Conservation (phyloP, 495 filamentous ascomycete genomes). For the Pseudomonodictys pantanalensis region DNA sequence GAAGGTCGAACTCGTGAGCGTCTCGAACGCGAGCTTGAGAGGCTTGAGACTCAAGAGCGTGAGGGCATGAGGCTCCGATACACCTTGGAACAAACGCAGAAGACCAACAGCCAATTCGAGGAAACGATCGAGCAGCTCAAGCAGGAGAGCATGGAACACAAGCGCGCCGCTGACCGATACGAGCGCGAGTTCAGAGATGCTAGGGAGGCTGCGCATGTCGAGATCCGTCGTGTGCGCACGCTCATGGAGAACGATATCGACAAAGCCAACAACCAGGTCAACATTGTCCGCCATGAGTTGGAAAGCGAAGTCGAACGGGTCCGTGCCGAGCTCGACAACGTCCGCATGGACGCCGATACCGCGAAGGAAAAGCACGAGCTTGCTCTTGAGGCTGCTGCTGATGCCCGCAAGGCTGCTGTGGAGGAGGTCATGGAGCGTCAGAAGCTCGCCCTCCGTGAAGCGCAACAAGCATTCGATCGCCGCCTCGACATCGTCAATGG, state of each 20-base stretch:
- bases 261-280: slow-evolving; percentile 75
- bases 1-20: slow-evolving; percentile 75
- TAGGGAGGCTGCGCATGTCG: slow-evolving; percentile 67
- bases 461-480: slow-evolving; percentile 67
- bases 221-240: slow-evolving; percentile 72
- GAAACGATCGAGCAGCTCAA: slow-evolving; percentile 61
- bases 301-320: slow-evolving; percentile 69
- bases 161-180: slow-evolving; percentile 59
- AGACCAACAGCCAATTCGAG: slow-evolving; percentile 60
- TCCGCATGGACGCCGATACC: slow-evolving; percentile 70
- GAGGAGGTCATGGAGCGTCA: slow-evolving; percentile 58
- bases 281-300: slow-evolving; percentile 71
- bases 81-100: slow-evolving; percentile 52
- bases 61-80: slow-evolving; percentile 60
- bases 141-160: slow-evolving; percentile 64
- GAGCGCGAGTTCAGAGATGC: slow-evolving; percentile 82
- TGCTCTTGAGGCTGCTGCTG: slow-evolving; percentile 70
- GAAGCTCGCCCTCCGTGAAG: slow-evolving; percentile 63
- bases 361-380: slow-evolving; percentile 69
- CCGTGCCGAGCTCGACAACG: slow-evolving; percentile 66
- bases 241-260: slow-evolving; percentile 80
- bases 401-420: slow-evolving; percentile 52
- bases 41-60: slow-evolving; percentile 71
- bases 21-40: slow-evolving; percentile 73
- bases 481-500: slow-evolving; percentile 60